A percentile compares a stretch with the other conserved stretches of the same genome.
Conservation (phyloP, 441 rosid genomes). For the Populus hybrid region DNA sequence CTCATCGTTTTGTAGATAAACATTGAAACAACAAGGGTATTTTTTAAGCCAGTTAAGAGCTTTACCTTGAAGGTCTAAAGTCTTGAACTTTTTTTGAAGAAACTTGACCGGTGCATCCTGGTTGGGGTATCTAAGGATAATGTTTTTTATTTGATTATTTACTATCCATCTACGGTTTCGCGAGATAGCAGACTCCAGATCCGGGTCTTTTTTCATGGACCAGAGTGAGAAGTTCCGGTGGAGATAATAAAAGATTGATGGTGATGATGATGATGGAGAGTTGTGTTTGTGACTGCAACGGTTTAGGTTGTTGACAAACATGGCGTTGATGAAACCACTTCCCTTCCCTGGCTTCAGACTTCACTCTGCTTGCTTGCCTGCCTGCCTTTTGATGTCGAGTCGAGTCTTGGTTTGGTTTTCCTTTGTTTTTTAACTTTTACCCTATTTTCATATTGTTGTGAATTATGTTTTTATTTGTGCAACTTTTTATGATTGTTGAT, state of each 20-base stretch:
- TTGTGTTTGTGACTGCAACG: neutral
- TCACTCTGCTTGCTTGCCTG: neutral
- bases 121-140: constrained; percentile 65
- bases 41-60: constrained; percentile 89
- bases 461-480: too few relatives aligned
- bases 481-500: too few relatives aligned
- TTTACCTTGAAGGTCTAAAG: constrained; percentile 90
- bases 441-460: too few relatives aligned
- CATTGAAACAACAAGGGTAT: constrained; percentile 80
- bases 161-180: constrained; percentile 84
- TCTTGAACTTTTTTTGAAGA: constrained; percentile 92
- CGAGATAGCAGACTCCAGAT: constrained; percentile 73
- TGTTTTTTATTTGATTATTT: constrained; percentile 80
- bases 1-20: constrained; percentile 58
- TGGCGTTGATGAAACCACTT: neutral
- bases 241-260: constrained; percentile 12
- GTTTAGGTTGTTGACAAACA: neutral
- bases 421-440: neutral
- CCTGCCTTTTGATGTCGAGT: neutral
- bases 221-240: constrained; percentile 68
- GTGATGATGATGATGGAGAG: constrained; percentile 13
- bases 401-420: neutral
- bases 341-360: neutral
- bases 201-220: constrained; percentile 88
- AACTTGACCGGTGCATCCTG: constrained; percentile 52